phyloP scores from a whole-genome alignment of 306 rosid genomes.

The Gillenia trifoliata region DNA sequence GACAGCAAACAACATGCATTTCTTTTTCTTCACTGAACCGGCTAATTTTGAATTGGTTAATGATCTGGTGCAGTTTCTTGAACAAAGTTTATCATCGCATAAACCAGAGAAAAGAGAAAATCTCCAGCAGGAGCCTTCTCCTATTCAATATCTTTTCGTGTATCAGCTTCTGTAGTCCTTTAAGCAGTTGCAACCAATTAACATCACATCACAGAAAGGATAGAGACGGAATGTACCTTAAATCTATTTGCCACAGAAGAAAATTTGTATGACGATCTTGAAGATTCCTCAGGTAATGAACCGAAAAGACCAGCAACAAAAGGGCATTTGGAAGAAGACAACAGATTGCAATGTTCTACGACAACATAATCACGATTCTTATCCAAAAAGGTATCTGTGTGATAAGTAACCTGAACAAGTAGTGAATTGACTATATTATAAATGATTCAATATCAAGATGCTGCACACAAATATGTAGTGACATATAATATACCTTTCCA shows the following conservation, averaged over 20 bases:
- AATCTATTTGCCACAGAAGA: constrained; percentile 95
- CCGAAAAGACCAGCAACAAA: constrained; percentile 74
- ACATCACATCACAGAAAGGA: neutral
- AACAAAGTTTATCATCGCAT: neutral
- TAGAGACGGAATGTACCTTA: constrained; percentile 49
- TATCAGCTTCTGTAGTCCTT: neutral
- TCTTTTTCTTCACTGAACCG: neutral
- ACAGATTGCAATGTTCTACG: constrained; percentile 82
- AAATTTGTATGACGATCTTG: constrained; percentile 89
- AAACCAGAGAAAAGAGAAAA: neutral
- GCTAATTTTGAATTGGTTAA: neutral
- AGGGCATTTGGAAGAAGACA: constrained; percentile 78
- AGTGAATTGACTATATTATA: constrained; percentile 11
- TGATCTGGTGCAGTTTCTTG: neutral
- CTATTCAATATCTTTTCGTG: neutral
- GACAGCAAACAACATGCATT: neutral
- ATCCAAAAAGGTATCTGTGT: constrained; percentile 80
- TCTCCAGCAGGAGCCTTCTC: neutral
- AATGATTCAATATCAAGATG: constrained; percentile 3
- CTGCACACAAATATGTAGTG: constrained; percentile 6
- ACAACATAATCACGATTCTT: constrained; percentile 98
- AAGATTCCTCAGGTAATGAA: constrained; percentile 69
- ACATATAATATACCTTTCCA: constrained; percentile 68
- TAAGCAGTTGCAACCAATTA: neutral
- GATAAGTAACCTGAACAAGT: constrained; percentile 79